phyloP scores from a whole-genome alignment of 345 rosid species.

The Heritiera littoralis region DNA sequence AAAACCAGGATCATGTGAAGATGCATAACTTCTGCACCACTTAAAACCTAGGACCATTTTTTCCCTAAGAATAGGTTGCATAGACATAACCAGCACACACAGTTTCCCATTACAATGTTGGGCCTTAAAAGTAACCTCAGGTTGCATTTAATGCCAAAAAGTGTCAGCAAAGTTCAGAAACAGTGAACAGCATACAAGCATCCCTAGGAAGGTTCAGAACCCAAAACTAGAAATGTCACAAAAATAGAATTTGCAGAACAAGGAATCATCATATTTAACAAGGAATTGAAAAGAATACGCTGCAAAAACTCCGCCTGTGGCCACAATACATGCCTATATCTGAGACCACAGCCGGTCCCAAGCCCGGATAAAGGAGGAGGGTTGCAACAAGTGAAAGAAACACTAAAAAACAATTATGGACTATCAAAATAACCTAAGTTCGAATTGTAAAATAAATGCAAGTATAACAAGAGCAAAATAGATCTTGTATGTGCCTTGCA shows the following conservation, averaged over 20 bases:
- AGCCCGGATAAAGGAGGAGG: constrained; percentile 38
- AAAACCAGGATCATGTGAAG: not conserved
- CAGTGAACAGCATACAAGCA: not conserved
- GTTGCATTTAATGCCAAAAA: not conserved
- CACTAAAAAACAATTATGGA: constrained; percentile 2
- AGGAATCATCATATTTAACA: not conserved
- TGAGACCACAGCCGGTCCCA: constrained; percentile 35
- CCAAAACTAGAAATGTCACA: not conserved
- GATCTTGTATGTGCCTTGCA: not conserved
- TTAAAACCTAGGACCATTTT: not conserved
- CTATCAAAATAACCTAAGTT: constrained; percentile 4
- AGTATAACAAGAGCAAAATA: constrained; percentile 5
- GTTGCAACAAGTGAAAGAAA: constrained; percentile 20
- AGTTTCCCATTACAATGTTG: not conserved
- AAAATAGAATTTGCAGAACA: not conserved
- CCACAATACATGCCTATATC: constrained; percentile 15
- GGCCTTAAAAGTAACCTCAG: constrained; percentile 17
- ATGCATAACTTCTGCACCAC: not conserved
- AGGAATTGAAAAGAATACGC: not conserved
- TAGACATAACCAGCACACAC: not conserved
- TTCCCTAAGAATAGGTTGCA: not conserved
- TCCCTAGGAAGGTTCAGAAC: not conserved
- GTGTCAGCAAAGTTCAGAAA: not conserved
- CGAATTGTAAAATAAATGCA: not conserved
- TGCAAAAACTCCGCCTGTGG: constrained; percentile 35